Evolutionary conservation across 2,329 filamentous ascomycete species (phyloP), one percentile per base, ranked within the genome.

Genomic region (Pleomassaria siparia): DNA sequence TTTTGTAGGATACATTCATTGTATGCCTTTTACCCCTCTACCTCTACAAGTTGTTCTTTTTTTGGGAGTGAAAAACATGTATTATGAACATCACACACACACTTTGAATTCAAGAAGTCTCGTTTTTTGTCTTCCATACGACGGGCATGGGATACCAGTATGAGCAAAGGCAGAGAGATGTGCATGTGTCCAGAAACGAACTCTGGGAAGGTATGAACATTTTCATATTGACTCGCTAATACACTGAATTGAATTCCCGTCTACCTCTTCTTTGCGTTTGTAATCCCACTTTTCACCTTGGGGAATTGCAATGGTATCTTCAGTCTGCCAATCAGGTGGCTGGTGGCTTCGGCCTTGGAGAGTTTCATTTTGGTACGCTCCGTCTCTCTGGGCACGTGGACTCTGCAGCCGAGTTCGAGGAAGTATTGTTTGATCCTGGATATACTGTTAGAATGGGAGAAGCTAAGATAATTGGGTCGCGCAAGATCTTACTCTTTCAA

Each of bases 251-350:
- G 32, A 8, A 7, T 35, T n/a, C 32, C 7, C n/a, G 13, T 24
- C 48, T 53, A 51, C 48, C 56, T 54, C 52, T 45, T 59, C 36
- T 50, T 55, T n/a, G n/a, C n/a, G 35, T 54, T 54, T 12, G 53
- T 45, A 2, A 55, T 54, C 13, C 36, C 21, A 18, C 56, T 62
- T 33, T 56, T 60, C 9, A 66, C 49, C 74, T 87, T 91, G 1
- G 92, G 94, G 67, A 96, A 96, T 49, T 85, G 80, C 39, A 96
- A 74, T 2, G 94, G 94, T 53, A 96, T 70, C 59, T 80, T 82
- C 60, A 97, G 74, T 58, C 84, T 84, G 11, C 88, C 91, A 41
- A 91, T 74, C 50, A 72, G 79, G 51, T 84, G 83, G 46, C 82
- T 82, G 16, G 72, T 69, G 3, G 79, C 80, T 61, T 83, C 79